A percentile compares a stretch with the other conserved stretches of the same genome.
Evolutionary conservation across 108 stramenopile species (phyloP).

Genomic region (Seminavis robusta): DNA sequence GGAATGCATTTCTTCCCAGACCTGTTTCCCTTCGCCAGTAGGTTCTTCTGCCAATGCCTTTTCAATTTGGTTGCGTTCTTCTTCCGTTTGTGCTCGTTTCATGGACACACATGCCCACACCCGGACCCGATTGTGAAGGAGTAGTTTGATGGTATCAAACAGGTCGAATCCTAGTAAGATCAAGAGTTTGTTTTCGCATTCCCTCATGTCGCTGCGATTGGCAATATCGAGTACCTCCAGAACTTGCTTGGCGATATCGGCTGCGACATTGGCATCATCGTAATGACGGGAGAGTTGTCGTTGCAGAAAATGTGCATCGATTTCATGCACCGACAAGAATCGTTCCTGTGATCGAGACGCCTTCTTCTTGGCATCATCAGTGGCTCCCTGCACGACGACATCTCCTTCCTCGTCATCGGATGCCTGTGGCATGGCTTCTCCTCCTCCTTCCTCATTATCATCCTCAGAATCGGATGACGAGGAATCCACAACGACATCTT

Average conservation of each 20-base stretch:
- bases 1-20: slow-evolving; percentile 85
- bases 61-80: slow-evolving; percentile 82
- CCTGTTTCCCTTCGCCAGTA: slow-evolving; percentile 76
- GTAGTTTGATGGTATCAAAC: slow-evolving; percentile 92
- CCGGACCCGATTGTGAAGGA: slow-evolving; percentile 85
- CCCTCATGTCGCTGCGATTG: slow-evolving; percentile 66
- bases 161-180: slow-evolving; percentile 92
- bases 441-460: slow-evolving; percentile 57
- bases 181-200: slow-evolving; percentile 94
- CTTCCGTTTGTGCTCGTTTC: slow-evolving; percentile 87
- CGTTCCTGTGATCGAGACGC: slow-evolving; percentile 34
- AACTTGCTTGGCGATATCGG: slow-evolving; percentile 79
- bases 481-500: slow-evolving; percentile 73
- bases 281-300: slow-evolving; percentile 82
- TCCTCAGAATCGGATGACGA: slow-evolving; percentile 75
- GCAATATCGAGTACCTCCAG: slow-evolving; percentile 67
- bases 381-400: slow-evolving; percentile 40
- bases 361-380: slow-evolving; percentile 42
- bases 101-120: slow-evolving; percentile 93
- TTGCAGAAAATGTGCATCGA: slow-evolving; percentile 95
- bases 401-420: slow-evolving; percentile 57
- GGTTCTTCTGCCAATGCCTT: slow-evolving; percentile 64
- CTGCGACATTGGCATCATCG: slow-evolving; percentile 88
- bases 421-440: neutral
- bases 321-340: slow-evolving; percentile 88